These are phyloP conservation scores for Glycine soja DNA, from an alignment of 306 rosid genomes.

Conservation along the genomic window DNA sequence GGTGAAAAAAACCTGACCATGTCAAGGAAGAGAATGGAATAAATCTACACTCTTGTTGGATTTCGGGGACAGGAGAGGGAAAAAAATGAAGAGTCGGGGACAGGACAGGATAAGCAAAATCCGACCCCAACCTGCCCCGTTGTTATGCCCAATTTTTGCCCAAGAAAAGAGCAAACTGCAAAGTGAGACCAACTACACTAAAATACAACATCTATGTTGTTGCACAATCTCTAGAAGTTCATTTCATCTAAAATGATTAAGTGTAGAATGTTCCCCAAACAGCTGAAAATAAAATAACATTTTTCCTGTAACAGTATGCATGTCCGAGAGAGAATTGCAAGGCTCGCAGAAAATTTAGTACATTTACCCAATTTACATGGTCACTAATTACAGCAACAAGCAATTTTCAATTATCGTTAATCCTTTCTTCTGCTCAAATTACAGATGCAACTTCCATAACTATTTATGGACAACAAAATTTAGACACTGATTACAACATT, in stretches of 20 bases:
- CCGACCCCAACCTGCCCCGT: too few relatives aligned
- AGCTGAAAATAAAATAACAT: not conserved
- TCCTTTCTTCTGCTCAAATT: conserved; percentile 51
- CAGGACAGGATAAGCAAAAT: too few relatives aligned
- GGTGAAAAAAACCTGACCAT: too few relatives aligned
- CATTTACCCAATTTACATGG: conserved; percentile 17
- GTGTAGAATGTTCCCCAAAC: not conserved
- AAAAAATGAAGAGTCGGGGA: too few relatives aligned
- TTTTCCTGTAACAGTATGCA: not conserved
- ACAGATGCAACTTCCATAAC: conserved; percentile 46
- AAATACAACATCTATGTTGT: not conserved
- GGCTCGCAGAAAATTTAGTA: conserved; percentile 17
- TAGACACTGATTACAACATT: conserved; percentile 63
- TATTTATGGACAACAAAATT: conserved; percentile 53
- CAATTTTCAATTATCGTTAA: conserved; percentile 36
- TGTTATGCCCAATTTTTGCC: too few relatives aligned
- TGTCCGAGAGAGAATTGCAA: not conserved
- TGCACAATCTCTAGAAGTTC: not conserved
- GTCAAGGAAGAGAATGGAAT: too few relatives aligned
- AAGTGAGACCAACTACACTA: not conserved
- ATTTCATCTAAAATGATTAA: too few relatives aligned
- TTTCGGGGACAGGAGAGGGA: too few relatives aligned
- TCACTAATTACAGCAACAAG: conserved; percentile 43
- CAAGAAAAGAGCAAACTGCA: too few relatives aligned
- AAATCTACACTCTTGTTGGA: too few relatives aligned